Evolutionary conservation across 148 eudicot genomes (phyloP), one percentile per base, ranked within the genome.

Genomic region (Camellia japonica): DNA sequence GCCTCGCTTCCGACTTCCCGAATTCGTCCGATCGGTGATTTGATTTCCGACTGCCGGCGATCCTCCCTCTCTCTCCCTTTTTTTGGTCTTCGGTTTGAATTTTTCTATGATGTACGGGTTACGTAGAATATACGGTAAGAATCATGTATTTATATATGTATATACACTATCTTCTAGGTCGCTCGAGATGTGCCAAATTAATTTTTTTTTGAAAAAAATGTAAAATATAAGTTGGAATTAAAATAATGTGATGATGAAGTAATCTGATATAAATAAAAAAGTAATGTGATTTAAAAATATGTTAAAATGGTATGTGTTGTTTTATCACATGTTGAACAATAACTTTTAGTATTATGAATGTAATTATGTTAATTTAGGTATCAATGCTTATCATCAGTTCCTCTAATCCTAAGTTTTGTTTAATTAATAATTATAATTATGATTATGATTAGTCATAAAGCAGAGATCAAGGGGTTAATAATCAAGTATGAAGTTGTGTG

Each of bases 1-100:
- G 88, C 46, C 85, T 88, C 19, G 90, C 90, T 18, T 86, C 88
- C 5, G 90, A 86, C 58, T 84, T 82, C 79, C 54, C 84, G 62
- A 43, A 74, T 49, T 74, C 55, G 23, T 80, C 75, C 41, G 79
- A 59, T 59, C 68, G 12, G 30, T 43, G 68, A 68, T 59, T 68
- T 49, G 5, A 49, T 0, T 16, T 41, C 12, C 61, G 61, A 11
- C 61, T 11, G 16, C 16, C 12, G 3, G 12, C 7, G 6, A 49
- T 5, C 52, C 52, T 5, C 7, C 1, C 61, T 58, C 61, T 6
- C 13, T 58, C 15, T 58, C 61, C 61, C 12, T 14, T 6, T 3
- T 58, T 58, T 58, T 0, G 13, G 13, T 58, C 12, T 8, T 58
- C 61, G 12, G 9, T 8, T 6, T 58, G 61, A 58, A 0, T 14